Evolutionary conservation across 345 rosid genomes (phyloP).

Genomic region (Lagerstroemia speciosa): DNA sequence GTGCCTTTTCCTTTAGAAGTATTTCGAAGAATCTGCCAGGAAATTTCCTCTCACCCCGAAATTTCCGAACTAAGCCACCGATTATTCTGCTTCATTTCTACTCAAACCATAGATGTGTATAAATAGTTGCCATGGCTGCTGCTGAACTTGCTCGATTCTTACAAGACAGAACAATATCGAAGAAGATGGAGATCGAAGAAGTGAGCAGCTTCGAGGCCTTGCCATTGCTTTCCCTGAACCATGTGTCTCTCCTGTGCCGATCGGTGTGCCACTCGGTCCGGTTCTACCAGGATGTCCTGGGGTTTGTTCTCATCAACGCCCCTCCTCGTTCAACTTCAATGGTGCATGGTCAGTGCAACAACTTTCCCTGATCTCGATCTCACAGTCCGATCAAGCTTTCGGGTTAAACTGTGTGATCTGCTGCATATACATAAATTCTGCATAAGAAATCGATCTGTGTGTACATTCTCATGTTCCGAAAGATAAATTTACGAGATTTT

Average conservation of each 20-base stretch:
- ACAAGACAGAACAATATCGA: neutral
- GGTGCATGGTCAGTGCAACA: constrained; percentile 29
- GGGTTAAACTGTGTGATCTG: neutral
- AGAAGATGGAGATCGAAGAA: constrained; percentile 21
- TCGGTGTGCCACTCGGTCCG: constrained; percentile 23
- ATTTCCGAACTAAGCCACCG: neutral
- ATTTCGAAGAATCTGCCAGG: constrained; percentile 7
- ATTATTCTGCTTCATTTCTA: neutral
- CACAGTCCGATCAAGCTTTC: neutral
- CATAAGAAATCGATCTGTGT: too few species aligned
- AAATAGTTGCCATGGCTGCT: neutral
- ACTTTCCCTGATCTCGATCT: neutral
- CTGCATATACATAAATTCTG: neutral
- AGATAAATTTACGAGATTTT: neutral
- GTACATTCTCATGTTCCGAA: too few species aligned
- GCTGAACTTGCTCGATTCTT: neutral
- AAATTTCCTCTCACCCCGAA: constrained; percentile 7
- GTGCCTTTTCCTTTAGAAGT: neutral
- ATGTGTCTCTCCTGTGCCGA: constrained; percentile 23
- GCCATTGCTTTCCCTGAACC: constrained; percentile 20
- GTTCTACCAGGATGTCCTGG: constrained; percentile 30
- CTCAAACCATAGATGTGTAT: neutral
- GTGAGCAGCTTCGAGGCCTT: constrained; percentile 10
- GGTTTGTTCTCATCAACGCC: constrained; percentile 29
- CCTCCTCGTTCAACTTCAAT: constrained; percentile 36